Conservation (phyloP, 2,329 filamentous ascomycete genomes). For the Pleomassaria siparia region DNA sequence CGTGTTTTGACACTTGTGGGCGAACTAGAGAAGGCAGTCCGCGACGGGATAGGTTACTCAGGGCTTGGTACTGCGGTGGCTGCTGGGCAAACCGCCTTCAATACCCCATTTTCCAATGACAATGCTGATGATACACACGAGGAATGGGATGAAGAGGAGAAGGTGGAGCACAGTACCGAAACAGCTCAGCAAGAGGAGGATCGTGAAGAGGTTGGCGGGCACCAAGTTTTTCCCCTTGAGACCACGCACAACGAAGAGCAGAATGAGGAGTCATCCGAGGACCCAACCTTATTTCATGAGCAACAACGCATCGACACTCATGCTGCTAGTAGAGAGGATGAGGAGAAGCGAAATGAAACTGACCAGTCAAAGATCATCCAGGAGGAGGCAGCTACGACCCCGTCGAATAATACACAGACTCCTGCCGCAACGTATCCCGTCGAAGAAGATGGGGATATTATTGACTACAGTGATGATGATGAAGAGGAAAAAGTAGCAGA, state of each 20-base stretch:
- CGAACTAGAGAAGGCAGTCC: constrained; percentile 55
- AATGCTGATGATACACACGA: constrained; percentile 21
- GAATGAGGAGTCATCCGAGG: neutral
- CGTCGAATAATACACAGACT: neutral
- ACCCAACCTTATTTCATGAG: neutral
- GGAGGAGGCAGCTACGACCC: neutral
- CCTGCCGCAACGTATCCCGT: neutral
- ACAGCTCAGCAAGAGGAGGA: neutral
- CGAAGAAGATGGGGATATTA: constrained; percentile 40
- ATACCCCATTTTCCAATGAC: constrained; percentile 15
- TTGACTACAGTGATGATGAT: constrained; percentile 56
- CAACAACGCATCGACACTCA: neutral
- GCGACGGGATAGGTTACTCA: constrained; percentile 60
- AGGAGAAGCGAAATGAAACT: neutral
- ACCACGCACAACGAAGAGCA: no score
- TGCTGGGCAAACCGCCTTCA: constrained; percentile 31
- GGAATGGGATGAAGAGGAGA: constrained; percentile 19
- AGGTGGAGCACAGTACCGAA: constrained; percentile 6
- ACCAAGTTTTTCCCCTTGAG: neutral
- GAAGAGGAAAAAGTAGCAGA: no score
- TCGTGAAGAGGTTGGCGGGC: constrained; percentile 1
- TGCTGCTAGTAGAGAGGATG: neutral
- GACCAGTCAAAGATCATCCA: neutral
- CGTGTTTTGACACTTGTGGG: constrained; percentile 57
- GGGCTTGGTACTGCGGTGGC: constrained; percentile 42